phyloP scores from a whole-genome alignment of 2,329 filamentous ascomycete genomes.

The Phialophora macrospora region DNA sequence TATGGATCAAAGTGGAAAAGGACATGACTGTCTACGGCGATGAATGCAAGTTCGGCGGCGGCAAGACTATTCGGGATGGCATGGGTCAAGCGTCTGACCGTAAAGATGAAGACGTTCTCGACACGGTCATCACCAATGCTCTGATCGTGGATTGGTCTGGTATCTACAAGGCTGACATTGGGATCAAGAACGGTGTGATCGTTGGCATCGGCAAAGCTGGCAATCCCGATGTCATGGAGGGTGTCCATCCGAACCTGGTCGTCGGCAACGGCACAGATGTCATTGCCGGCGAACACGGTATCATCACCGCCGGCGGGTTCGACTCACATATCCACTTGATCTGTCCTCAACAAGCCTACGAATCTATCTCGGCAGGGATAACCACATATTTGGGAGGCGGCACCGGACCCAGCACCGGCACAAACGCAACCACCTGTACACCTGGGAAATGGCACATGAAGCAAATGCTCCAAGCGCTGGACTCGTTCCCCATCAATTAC shows the following conservation, averaged over 20 bases:
- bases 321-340: conserved; percentile 95
- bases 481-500: conserved; percentile 80
- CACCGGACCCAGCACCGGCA: conserved; percentile 88
- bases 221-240: conserved; percentile 96
- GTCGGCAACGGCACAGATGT: conserved; percentile 90
- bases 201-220: conserved; percentile 91
- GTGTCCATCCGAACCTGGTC: conserved; percentile 76
- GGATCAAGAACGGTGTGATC: conserved; percentile 85
- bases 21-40: conserved; percentile 86
- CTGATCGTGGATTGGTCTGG: conserved; percentile 88
- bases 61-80: conserved; percentile 89
- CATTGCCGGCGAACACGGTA: conserved; percentile 86
- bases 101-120: conserved; percentile 71
- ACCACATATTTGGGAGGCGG: conserved; percentile 91
- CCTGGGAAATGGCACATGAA: conserved; percentile 81
- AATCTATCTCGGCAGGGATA: conserved; percentile 81
- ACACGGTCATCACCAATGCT: conserved; percentile 87
- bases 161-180: conserved; percentile 96
- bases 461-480: conserved; percentile 87
- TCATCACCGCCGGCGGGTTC: conserved; percentile 86
- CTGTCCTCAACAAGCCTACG: conserved; percentile 86
- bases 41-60: conserved; percentile 93
- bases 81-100: conserved; percentile 91
- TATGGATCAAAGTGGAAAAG: conserved; percentile 89
- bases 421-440: conserved; percentile 91